Percentiles rank a stretch among this genome's conserved stretches.
Evolutionary conservation across 2,329 filamentous ascomycete genomes (phyloP).

Genomic region (Esteya vermicola): DNA sequence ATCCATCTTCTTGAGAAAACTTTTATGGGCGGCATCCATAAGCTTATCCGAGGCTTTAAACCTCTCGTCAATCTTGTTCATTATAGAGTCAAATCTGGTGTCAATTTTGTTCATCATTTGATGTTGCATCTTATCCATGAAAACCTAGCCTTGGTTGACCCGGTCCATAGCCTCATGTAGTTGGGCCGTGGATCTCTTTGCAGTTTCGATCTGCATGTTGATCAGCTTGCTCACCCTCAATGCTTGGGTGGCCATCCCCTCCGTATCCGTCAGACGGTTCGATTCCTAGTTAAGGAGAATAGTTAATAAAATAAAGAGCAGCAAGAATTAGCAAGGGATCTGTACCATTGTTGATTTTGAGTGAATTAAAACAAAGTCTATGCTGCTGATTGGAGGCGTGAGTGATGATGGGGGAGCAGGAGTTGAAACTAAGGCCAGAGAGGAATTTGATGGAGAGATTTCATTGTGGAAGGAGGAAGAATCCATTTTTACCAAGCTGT

Average conservation of each 20-base stretch:
- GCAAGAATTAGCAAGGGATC: neutral
- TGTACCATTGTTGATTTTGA: neutral
- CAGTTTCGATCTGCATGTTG: neutral
- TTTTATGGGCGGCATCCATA: neutral
- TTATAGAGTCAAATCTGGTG: neutral
- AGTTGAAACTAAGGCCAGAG: too few species aligned
- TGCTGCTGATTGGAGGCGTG: neutral
- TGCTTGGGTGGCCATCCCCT: neutral
- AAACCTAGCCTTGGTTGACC: too few species aligned
- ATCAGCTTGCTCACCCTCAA: neutral
- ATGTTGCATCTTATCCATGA: neutral
- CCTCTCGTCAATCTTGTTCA: neutral
- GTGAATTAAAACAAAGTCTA: neutral
- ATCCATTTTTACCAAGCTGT: too few species aligned
- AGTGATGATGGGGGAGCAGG: neutral
- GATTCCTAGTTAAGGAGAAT: neutral
- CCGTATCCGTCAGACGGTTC: neutral
- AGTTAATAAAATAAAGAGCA: neutral
- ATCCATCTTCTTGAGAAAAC: neutral
- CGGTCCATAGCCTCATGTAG: neutral
- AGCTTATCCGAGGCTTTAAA: neutral
- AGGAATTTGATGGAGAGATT: too few species aligned
- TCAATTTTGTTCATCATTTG: neutral
- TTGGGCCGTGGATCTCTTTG: neutral
- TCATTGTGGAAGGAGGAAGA: neutral